These are phyloP conservation scores for Candida nanaspora DNA, from an alignment of 805 yeast genomes.

Conservation along the genomic window DNA sequence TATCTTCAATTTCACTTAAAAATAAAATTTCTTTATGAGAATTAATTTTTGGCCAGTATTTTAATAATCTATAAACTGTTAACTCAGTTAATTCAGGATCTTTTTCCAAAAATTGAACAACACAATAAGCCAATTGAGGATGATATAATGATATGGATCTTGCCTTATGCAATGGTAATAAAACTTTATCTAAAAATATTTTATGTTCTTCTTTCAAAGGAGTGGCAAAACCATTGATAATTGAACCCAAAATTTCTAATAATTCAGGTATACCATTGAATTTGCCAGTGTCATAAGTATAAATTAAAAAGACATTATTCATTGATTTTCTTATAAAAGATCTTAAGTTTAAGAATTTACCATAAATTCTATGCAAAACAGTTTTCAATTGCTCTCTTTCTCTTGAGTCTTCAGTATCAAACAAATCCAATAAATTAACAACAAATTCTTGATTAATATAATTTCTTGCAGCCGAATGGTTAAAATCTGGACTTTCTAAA, in stretches of 20 bases:
- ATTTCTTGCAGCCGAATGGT: constrained; percentile 87
- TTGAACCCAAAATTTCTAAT: constrained; percentile 89
- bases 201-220: constrained; percentile 97
- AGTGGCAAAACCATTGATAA: constrained; percentile 95
- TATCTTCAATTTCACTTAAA: constrained; percentile 91
- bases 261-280: constrained; percentile 95
- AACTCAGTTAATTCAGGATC: constrained; percentile 91
- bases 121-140: constrained; percentile 95
- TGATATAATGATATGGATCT: constrained; percentile 85
- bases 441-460: constrained; percentile 90
- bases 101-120: constrained; percentile 92
- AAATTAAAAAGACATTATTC: constrained; percentile 86
- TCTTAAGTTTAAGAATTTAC: constrained; percentile 84
- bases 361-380: constrained; percentile 91
- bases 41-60: constrained; percentile 96
- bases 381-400: constrained; percentile 95
- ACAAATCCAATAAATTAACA: constrained; percentile 71
- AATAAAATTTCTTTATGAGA: constrained; percentile 96
- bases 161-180: constrained; percentile 89
- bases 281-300: constrained; percentile 90
- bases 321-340: constrained; percentile 88
- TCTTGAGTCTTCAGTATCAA: constrained; percentile 94
- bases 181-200: constrained; percentile 75
- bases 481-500: constrained; percentile 91
- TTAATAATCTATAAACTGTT: constrained; percentile 86